Percentiles rank a stretch among this genome's conserved stretches.
Conservation (phyloP, 371 early-diverging fungal species). For the Globomyces sp. region DNA sequence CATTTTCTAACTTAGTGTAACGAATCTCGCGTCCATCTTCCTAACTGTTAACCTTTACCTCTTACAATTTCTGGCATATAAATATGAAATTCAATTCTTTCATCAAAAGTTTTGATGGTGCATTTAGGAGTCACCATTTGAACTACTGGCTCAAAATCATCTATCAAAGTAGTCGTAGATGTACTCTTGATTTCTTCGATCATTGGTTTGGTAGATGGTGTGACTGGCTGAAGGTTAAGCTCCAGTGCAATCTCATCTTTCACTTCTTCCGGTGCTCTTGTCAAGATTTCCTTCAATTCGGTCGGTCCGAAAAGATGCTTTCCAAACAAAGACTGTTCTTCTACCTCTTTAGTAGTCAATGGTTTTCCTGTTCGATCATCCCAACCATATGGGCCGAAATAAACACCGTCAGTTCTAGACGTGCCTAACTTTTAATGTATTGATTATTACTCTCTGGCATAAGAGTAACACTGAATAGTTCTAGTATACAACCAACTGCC, state of each 20-base stretch:
- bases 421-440: background rate
- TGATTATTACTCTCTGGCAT: conserved; percentile 3
- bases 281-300: no score
- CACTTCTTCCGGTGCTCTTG: background rate
- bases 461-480: conserved; percentile 2
- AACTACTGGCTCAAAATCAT: background rate
- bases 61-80: conserved; percentile 14
- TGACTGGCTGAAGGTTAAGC: background rate
- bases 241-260: background rate
- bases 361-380: conserved; percentile 12
- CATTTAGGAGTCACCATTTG: background rate
- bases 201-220: background rate
- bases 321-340: background rate
- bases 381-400: conserved; percentile 20
- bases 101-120: conserved; percentile 2
- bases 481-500: background rate
- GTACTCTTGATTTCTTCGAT: conserved; percentile 7
- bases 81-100: background rate
- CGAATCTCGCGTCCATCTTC: background rate
- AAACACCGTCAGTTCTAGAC: background rate
- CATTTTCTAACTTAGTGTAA: background rate
- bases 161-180: background rate
- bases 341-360: conserved; percentile 1
- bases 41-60: conserved; percentile 1
- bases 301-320: background rate